Evolutionary conservation across 2,329 filamentous ascomycete genomes (phyloP), one percentile per base, ranked within the genome.

Genomic region (Ophiostoma fasciatum): DNA sequence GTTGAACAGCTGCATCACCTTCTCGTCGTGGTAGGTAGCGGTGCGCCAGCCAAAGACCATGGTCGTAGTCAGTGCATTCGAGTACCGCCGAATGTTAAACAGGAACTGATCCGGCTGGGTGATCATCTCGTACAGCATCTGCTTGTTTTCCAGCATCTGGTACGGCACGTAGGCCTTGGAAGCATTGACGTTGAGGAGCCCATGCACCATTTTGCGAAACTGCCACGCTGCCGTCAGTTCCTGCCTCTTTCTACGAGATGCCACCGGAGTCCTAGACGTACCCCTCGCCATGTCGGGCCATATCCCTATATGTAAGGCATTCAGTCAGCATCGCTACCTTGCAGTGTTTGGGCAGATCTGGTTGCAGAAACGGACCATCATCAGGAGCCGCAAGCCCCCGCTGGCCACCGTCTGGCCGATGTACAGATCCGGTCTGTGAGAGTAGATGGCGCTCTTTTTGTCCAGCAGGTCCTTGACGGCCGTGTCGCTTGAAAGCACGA

Each of bases 121-220:
- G 4, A 71, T 44, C 14, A 74, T 49, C 7, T 64, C 61, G 30
- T 41, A 54, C 15, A 70, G 51, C 66, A 74, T 66, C 33, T 63
- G 59, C 45, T 64, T 67, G 48, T 63, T 68, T 47, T 74, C 68
- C 3, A 73, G 54, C 32, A 64, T 59, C 43, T 73, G 68, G 42
- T 71, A 73, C 2, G 63, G 59, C 3, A 71, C 57, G 39, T 74
- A 75, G 8, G 53, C 51, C 36, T 55, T 58, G 4, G 64, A 57
- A 1, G 58, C 55, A 0, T 53, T 59, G 35, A 64, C 48, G 42
- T 68, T 66, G 20, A 71, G 59, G 2, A 66, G 53, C 3, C 50
- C 52, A 45, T 69, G 66, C 4, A 60, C 45, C 44, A 60, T 49
- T 35, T 54, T 57, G 12, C 57, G 52, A 18, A 54, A 45, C 17